Evolutionary conservation across 768 basidiomycete species (phyloP).

Genomic region (Suillus subaureus): DNA sequence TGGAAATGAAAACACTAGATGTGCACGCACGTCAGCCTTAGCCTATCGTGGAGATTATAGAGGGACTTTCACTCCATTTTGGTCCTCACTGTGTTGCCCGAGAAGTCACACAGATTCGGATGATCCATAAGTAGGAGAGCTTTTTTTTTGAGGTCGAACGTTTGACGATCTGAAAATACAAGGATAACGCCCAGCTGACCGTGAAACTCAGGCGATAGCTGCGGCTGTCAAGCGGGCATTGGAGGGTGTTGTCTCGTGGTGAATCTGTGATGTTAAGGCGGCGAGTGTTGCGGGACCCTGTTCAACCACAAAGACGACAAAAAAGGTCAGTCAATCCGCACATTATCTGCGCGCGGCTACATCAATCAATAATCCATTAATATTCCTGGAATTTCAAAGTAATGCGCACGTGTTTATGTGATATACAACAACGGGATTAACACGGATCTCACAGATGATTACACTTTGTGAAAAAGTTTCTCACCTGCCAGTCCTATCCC

Average conservation of each 20-base stretch:
- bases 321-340: background rate
- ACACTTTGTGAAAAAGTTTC: background rate
- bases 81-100: background rate
- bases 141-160: background rate
- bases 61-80: background rate
- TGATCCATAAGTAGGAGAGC: background rate
- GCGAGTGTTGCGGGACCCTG: background rate
- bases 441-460: background rate
- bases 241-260: background rate
- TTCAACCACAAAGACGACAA: background rate
- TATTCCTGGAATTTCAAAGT: background rate
- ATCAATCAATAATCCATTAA: background rate
- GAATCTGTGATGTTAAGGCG: background rate
- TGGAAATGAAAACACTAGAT: background rate
- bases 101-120: background rate
- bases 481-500: background rate
- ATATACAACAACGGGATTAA: background rate
- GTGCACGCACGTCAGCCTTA: background rate
- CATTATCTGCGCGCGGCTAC: background rate
- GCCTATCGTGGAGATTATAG: background rate
- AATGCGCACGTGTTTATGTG: background rate
- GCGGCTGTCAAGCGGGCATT: background rate
- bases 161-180: too few species aligned
- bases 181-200: background rate
- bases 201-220: background rate